Evolutionary conservation across 2,329 filamentous ascomycete genomes (phyloP).

Genomic region (Exophiala aquamarina): DNA sequence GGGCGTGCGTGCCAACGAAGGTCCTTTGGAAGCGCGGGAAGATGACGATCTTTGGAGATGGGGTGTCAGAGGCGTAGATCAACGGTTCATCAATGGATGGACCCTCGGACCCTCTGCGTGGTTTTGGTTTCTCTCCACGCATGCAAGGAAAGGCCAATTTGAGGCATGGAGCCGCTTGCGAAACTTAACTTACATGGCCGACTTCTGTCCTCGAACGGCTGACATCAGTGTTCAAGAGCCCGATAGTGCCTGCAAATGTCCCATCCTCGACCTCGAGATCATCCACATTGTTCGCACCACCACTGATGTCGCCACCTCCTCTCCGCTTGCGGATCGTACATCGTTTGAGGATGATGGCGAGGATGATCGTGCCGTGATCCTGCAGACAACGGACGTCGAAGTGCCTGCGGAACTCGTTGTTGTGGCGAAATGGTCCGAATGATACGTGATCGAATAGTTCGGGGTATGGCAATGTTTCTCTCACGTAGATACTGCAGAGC

Average conservation of each 20-base stretch:
- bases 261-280: not conserved
- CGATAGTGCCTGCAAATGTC: slow-evolving; percentile 10
- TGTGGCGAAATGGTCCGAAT: not conserved
- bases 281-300: not conserved
- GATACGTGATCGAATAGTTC: slow-evolving; percentile 6
- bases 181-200: slow-evolving; percentile 5
- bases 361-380: not conserved
- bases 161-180: not conserved
- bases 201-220: slow-evolving; percentile 4
- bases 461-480: not conserved
- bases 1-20: slow-evolving; percentile 37
- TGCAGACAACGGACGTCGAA: not conserved
- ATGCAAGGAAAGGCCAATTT: too few relatives aligned
- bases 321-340: not conserved
- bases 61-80: not conserved
- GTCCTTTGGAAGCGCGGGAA: slow-evolving; percentile 37
- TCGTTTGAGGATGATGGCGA: slow-evolving; percentile 11
- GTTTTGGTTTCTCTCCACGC: too few relatives aligned
- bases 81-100: not conserved
- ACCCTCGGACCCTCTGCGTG: too few relatives aligned
- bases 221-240: slow-evolving; percentile 5
- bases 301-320: not conserved
- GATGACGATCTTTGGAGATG: slow-evolving; percentile 35
- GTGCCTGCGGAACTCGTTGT: not conserved
- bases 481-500: not conserved